Conservation (phyloP, 139 green algal genomes). For the Dunaliella primolecta region DNA sequence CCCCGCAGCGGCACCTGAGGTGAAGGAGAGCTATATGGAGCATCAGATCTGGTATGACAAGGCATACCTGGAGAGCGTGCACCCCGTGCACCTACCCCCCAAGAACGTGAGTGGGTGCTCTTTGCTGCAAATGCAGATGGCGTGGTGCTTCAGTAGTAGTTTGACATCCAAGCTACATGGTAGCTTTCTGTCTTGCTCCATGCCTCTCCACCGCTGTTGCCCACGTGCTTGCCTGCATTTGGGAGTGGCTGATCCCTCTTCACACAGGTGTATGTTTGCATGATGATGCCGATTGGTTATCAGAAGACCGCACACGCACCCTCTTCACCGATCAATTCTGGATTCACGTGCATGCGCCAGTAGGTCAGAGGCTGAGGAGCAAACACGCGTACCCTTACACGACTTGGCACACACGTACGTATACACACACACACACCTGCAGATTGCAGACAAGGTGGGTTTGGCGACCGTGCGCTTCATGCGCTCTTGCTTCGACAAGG, state of each 20-base stretch:
- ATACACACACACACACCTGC: no score
- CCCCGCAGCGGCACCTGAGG: background rate
- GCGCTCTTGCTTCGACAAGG: constrained; percentile 63
- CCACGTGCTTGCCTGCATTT: background rate
- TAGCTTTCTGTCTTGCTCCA: background rate
- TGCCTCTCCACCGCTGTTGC: background rate
- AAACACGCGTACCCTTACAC: no score
- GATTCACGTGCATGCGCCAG: no score
- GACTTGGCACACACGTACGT: no score
- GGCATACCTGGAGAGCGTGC: constrained; percentile 63
- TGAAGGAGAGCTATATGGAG: background rate
- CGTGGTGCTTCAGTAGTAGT: no score
- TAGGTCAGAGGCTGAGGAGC: no score
- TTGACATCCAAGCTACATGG: background rate
- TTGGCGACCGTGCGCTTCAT: constrained; percentile 22
- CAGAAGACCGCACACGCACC: no score
- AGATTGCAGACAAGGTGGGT: constrained; percentile 42
- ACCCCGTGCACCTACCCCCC: constrained; percentile 49
- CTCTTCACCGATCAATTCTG: no score
- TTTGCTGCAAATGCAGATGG: no score
- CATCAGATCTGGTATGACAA: background rate
- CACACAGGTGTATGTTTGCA: no score
- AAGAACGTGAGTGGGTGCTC: constrained; percentile 36
- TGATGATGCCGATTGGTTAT: no score
- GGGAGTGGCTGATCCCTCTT: no score